These are phyloP conservation scores for Sparassis latifolia DNA, from an alignment of 1,284 basidiomycete genomes.

Conservation along the genomic window DNA sequence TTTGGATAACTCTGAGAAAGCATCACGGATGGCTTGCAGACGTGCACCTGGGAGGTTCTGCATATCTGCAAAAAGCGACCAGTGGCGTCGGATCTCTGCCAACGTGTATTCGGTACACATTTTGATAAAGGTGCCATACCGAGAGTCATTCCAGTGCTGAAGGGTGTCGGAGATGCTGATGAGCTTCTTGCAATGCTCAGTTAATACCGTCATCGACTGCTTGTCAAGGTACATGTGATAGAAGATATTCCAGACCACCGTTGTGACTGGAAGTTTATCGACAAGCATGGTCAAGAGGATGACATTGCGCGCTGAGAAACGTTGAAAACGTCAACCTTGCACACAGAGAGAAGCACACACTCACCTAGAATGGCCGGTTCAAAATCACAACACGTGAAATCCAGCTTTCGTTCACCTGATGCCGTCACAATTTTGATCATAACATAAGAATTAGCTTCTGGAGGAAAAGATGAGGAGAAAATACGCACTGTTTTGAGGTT, in stretches of 20 bases:
- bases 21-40: constrained; percentile 11
- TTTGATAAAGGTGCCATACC: constrained; percentile 33
- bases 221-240: constrained; percentile 49
- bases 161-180: constrained; percentile 28
- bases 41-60: constrained; percentile 11
- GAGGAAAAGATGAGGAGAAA: constrained; percentile 1
- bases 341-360: background rate
- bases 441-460: constrained; percentile 1
- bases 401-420: constrained; percentile 28
- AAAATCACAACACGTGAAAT: constrained; percentile 55
- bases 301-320: constrained; percentile 33
- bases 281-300: constrained; percentile 31
- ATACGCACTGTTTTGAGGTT: constrained; percentile 8
- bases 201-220: constrained; percentile 30
- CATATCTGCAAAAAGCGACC: constrained; percentile 31
- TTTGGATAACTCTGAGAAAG: constrained; percentile 12
- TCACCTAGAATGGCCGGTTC: constrained; percentile 53
- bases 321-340: background rate
- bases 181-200: constrained; percentile 40
- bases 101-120: constrained; percentile 36
- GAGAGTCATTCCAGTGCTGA: constrained; percentile 36
- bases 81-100: constrained; percentile 34
- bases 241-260: constrained; percentile 51
- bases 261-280: constrained; percentile 18
- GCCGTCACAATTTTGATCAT: constrained; percentile 15